Evolutionary conservation across 306 rosid species (phyloP).

Genomic region (Cucumis cinereus): DNA sequence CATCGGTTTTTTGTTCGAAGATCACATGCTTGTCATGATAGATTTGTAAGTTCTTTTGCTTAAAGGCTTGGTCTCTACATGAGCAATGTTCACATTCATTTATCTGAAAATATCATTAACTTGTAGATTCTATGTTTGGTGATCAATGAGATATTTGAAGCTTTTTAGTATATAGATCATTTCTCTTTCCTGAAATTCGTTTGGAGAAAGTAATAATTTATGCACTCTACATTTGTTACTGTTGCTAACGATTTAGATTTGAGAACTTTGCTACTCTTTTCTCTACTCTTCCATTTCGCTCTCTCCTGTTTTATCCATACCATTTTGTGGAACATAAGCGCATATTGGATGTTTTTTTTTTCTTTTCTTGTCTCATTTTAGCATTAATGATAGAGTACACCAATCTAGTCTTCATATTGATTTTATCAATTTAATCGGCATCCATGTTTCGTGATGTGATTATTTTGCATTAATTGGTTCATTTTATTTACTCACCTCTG

Average conservation of each 20-base stretch:
- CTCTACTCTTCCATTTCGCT: not conserved
- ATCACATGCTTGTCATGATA: slow-evolving; percentile 94
- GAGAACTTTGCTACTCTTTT: not conserved
- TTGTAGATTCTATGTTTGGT: not conserved
- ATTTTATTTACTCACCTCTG: slow-evolving; percentile 1
- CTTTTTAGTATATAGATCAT: not conserved
- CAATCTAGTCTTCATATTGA: not conserved
- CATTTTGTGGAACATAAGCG: not conserved
- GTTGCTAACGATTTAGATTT: not conserved
- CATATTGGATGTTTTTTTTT: not conserved
- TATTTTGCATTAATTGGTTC: not conserved
- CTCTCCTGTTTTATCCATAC: not conserved
- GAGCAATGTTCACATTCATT: not conserved
- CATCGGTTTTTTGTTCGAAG: slow-evolving; percentile 86
- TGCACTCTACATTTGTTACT: not conserved
- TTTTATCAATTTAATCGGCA: not conserved
- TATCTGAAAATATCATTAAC: not conserved
- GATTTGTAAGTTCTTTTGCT: slow-evolving; percentile 60
- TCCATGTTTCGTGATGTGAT: not conserved
- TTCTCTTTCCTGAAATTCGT: not conserved
- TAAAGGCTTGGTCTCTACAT: not conserved
- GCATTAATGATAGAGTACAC: not conserved
- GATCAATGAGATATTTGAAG: not conserved
- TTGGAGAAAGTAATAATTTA: not conserved
- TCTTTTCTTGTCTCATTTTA: not conserved